phyloP scores from a whole-genome alignment of 2,329 filamentous ascomycete species.

The Aspergillus sp. region DNA sequence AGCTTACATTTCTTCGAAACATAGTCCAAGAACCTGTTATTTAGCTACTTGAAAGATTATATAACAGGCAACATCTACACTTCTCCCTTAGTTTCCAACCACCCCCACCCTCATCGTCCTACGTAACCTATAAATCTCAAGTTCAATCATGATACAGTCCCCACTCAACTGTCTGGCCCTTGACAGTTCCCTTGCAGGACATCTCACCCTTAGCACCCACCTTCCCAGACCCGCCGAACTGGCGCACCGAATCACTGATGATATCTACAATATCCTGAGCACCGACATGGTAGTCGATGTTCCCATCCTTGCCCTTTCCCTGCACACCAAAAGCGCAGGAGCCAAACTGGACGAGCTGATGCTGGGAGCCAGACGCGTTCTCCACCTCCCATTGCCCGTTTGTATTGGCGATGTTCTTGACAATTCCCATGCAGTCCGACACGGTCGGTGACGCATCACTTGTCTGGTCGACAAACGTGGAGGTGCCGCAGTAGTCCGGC shows the following conservation, averaged over 20 bases:
- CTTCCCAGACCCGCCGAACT: slow-evolving; percentile 29
- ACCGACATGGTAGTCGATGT: slow-evolving; percentile 25
- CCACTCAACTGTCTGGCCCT: slow-evolving; percentile 20
- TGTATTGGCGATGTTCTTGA: slow-evolving; percentile 32
- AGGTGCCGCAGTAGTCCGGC: slow-evolving; percentile 12
- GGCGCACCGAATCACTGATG: slow-evolving; percentile 29
- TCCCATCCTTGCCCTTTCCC: slow-evolving; percentile 21
- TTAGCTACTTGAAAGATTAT: neutral
- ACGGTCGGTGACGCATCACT: slow-evolving; percentile 34
- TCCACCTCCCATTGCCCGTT: slow-evolving; percentile 16
- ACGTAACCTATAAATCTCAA: too few species aligned
- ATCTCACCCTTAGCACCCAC: slow-evolving; percentile 37
- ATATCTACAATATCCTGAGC: slow-evolving; percentile 38
- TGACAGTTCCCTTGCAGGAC: slow-evolving; percentile 25
- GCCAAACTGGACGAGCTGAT: slow-evolving; percentile 25
- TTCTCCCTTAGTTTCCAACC: too few species aligned
- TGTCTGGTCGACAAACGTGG: slow-evolving; percentile 35
- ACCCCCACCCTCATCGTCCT: too few species aligned
- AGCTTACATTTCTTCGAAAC: neutral
- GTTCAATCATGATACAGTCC: slow-evolving; percentile 19
- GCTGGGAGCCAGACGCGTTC: slow-evolving; percentile 15
- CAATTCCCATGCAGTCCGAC: slow-evolving; percentile 35
- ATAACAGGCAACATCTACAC: too few species aligned
- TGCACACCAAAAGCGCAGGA: slow-evolving; percentile 36
- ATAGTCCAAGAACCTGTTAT: neutral